Conservation (phyloP, 257 asterid genomes). For the Fraxinus quadrangulata region DNA sequence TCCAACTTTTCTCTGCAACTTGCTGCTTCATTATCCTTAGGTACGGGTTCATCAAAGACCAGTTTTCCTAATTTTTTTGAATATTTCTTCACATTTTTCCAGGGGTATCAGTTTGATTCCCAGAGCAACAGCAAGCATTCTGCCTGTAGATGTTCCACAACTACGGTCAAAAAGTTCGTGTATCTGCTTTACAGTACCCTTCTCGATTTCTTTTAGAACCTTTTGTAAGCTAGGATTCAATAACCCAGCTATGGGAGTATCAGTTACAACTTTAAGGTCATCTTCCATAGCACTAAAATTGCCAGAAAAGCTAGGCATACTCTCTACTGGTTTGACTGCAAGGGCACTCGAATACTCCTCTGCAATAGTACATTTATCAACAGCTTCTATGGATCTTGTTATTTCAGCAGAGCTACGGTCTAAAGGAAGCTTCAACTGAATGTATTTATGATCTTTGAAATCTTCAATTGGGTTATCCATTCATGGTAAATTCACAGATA, state of each 20-base stretch:
- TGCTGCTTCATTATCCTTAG: constrained; percentile 97
- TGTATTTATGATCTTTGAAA: constrained; percentile 29
- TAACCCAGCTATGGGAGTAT: constrained; percentile 13
- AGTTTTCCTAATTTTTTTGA: constrained; percentile 99
- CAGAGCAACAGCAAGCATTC: constrained; percentile 99
- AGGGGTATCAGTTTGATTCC: constrained; percentile 88
- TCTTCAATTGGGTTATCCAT: constrained; percentile 31
- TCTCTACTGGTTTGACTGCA: constrained; percentile 30
- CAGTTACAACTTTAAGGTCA: constrained; percentile 18
- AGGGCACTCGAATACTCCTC: constrained; percentile 27
- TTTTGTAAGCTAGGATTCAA: constrained; percentile 9
- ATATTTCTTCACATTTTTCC: too few species aligned
- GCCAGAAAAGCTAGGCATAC: constrained; percentile 20
- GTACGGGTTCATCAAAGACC: constrained; percentile 94
- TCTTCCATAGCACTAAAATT: constrained; percentile 23
- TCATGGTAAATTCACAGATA: constrained; percentile 21
- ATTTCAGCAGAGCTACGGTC: constrained; percentile 35
- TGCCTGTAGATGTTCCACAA: constrained; percentile 99
- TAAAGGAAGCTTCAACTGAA: constrained; percentile 34
- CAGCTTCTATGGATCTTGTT: constrained; percentile 28
- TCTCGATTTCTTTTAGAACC: constrained; percentile 90
- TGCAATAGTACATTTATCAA: constrained; percentile 12
- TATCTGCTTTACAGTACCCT: constrained; percentile 90
- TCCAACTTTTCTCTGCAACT: constrained; percentile 98
- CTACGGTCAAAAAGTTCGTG: constrained; percentile 96